Percentiles rank a stretch among this genome's conserved stretches.
Evolutionary conservation across 768 basidiomycete species (phyloP).

Genomic region (Asterophora parasitica): DNA sequence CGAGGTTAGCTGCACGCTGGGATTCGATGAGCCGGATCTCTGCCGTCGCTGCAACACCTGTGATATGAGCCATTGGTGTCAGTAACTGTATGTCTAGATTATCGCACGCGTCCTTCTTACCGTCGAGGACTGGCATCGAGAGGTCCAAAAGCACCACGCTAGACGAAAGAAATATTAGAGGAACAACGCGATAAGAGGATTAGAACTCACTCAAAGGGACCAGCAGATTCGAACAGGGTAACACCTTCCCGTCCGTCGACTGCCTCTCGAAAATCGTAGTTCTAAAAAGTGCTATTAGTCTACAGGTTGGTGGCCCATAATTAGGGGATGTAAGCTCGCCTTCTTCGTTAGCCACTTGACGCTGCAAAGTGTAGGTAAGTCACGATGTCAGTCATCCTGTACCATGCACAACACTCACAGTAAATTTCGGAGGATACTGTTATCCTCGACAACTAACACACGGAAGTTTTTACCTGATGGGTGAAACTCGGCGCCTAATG

Average conservation of each 20-base stretch:
- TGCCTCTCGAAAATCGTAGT: conserved; percentile 73
- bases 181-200: not conserved
- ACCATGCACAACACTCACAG: conserved; percentile 51
- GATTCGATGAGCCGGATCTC: conserved; percentile 77
- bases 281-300: conserved; percentile 28
- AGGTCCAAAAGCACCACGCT: conserved; percentile 86
- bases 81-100: not conserved
- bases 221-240: conserved; percentile 60
- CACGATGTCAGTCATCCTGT: conserved; percentile 8
- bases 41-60: conserved; percentile 77
- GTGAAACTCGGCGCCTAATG: conserved; percentile 45
- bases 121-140: conserved; percentile 93
- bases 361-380: conserved; percentile 17
- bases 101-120: conserved; percentile 29
- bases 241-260: conserved; percentile 86
- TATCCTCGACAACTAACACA: conserved; percentile 89
- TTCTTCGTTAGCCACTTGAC: conserved; percentile 69
- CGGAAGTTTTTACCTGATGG: conserved; percentile 42
- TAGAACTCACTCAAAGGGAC: conserved; percentile 78
- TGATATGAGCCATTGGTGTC: not conserved
- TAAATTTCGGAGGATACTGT: conserved; percentile 75
- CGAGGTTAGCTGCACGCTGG: conserved; percentile 26
- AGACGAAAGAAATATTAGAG: conserved; percentile 11
- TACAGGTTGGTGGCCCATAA: not conserved
- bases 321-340: conserved; percentile 24